A percentile compares a stretch with the other conserved stretches of the same genome.
These are phyloP conservation scores for Caryopteris hybrid DNA, from an alignment of 305 asterid species.

Conservation along the genomic window DNA sequence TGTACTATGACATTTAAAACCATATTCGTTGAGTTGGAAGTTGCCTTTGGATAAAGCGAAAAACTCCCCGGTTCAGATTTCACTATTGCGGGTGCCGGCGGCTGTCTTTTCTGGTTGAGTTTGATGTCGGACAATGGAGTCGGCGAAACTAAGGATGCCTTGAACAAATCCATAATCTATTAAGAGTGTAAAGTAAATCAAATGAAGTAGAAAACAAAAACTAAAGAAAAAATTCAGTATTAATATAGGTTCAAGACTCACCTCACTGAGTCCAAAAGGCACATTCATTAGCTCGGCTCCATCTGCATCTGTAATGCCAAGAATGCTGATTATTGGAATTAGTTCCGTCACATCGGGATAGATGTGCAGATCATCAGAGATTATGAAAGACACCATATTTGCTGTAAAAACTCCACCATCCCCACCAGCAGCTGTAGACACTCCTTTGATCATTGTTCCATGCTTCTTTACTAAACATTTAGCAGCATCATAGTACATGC, in stretches of 20 bases:
- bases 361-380: constrained; percentile 9
- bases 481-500: not conserved
- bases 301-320: not conserved
- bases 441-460: not conserved
- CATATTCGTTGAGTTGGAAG: not conserved
- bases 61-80: not conserved
- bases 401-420: not conserved
- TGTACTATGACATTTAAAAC: not conserved
- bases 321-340: not conserved
- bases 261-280: not conserved
- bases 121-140: not conserved
- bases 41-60: too few relatives aligned
- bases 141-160: not conserved
- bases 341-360: not conserved
- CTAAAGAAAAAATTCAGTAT: too few relatives aligned
- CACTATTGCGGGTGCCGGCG: not conserved
- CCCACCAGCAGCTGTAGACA: not conserved
- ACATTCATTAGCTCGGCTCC: not conserved
- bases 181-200: not conserved
- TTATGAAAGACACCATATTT: not conserved
- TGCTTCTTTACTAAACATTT: too few relatives aligned
- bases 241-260: not conserved
- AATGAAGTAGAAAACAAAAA: too few relatives aligned
- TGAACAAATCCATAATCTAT: not conserved
- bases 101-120: not conserved